Base-by-base conservation (phyloP, 495 filamentous ascomycete genomes). In the Massariosphaeria phaeospora region DNA sequence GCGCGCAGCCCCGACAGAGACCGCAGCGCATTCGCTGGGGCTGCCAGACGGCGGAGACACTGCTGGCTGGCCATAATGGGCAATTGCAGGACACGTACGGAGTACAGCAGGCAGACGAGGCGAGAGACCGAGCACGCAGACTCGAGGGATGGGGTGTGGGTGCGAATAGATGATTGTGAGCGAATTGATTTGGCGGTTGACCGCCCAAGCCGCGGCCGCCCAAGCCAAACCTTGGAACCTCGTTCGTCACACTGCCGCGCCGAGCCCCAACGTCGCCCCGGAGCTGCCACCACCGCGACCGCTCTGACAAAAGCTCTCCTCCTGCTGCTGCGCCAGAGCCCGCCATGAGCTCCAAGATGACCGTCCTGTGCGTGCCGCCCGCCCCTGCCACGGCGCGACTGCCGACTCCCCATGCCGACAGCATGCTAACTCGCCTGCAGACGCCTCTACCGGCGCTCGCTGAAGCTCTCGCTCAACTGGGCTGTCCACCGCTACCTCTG, bases 391-490 rank as follows among this genome's bases (percentile, higher is more conserved):
- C 24, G n/a, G 49, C 43, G 31, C 48, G 21, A 29, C 48, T 29
- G 13, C 25, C 34, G 10, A 17, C 38, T 4, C 24, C 34, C 23
- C 42, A 34, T 12, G 26, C 13, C 47, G 2, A 9, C 15, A n/a
- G 24, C 24, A 18, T 9, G 55, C 55, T 63, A 48, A 63, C 39
- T 15, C 23, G n/a, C 36, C 13, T 40, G n/a, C 67, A 97, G 94
- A 55, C 90, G 87, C 29, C 84, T 99, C 36, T 97, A 99, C 71
- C 84, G 93, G 57, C 88, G 89, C 53, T 88, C 86, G 17, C 72
- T 97, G 64, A 97, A 95, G 78, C 81, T 94, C 52, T 79, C 93
- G 13, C 86, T 96, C 59, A 89, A 94, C 75, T 99, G 93, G 94
- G 76, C 86, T 50, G 86, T 96, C 54, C 86, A 96, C 61, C 82